These are phyloP conservation scores for Starmerella scarabaei DNA, from an alignment of 805 yeast species.

Conservation along the genomic window DNA sequence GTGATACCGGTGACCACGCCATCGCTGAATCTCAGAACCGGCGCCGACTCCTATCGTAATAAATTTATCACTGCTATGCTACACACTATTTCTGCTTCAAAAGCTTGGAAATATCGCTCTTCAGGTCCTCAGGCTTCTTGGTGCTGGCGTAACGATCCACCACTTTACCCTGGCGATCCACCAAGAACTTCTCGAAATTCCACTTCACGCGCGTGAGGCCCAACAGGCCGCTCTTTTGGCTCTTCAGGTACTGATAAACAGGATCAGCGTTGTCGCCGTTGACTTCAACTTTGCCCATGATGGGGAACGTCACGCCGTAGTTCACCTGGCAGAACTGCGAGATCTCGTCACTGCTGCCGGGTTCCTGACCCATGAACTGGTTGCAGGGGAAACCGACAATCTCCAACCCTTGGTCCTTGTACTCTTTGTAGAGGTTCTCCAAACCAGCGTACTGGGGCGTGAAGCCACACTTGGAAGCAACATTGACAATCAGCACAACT, in stretches of 20 bases:
- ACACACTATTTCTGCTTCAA: conserved; percentile 26
- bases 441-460: conserved; percentile 69
- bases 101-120: conserved; percentile 44
- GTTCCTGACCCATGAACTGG: conserved; percentile 80
- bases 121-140: conserved; percentile 52
- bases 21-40: no score
- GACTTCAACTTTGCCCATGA: conserved; percentile 75
- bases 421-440: conserved; percentile 55
- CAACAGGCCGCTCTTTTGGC: conserved; percentile 42
- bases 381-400: conserved; percentile 85
- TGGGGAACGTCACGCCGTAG: conserved; percentile 87
- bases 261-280: conserved; percentile 76
- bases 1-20: no score
- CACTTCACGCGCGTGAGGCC: conserved; percentile 64
- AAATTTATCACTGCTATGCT: no score
- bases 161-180: conserved; percentile 47
- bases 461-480: conserved; percentile 75
- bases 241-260: conserved; percentile 66
- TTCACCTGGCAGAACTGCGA: conserved; percentile 60
- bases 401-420: conserved; percentile 48
- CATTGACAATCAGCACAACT: conserved; percentile 73
- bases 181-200: conserved; percentile 68
- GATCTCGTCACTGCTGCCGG: conserved; percentile 50
- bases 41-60: no score
- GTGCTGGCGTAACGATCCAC: conserved; percentile 54